Conservation (phyloP, 345 rosid species). For the Streptanthus diversifolius region DNA sequence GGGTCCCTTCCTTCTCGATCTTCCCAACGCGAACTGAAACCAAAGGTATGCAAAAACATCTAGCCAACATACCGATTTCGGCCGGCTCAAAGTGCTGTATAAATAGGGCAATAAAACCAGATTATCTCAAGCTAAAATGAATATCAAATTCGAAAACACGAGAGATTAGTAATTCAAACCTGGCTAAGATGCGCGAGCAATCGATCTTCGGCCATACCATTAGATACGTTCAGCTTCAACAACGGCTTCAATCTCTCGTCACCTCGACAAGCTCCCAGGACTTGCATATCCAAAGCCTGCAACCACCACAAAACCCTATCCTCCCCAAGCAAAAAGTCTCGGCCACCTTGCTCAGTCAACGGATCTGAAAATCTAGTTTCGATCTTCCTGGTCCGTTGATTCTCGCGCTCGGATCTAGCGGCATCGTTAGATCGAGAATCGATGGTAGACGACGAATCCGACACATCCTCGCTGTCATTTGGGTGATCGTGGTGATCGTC, state of each 20-base stretch:
- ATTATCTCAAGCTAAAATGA: not conserved
- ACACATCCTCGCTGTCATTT: constrained; percentile 40
- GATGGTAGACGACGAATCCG: constrained; percentile 15
- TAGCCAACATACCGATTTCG: constrained; percentile 87
- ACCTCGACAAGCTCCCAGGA: constrained; percentile 90
- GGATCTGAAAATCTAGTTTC: constrained; percentile 53
- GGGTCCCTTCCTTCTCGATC: constrained; percentile 64
- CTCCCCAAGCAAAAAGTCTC: constrained; percentile 67
- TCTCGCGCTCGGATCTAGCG: constrained; percentile 41
- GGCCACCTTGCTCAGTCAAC: constrained; percentile 55
- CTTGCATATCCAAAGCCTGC: constrained; percentile 87
- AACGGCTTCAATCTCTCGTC: constrained; percentile 95
- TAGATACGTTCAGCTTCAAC: constrained; percentile 63
- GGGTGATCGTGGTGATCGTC: constrained; percentile 39
- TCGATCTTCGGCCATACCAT: constrained; percentile 71
- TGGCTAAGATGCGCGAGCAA: constrained; percentile 77
- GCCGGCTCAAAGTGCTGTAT: constrained; percentile 82
- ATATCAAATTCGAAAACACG: not conserved
- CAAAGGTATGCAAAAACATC: constrained; percentile 93
- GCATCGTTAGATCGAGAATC: constrained; percentile 17
- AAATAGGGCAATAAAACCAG: not conserved
- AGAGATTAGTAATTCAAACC: constrained; percentile 37
- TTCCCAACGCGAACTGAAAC: constrained; percentile 90
- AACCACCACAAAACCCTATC: constrained; percentile 85
- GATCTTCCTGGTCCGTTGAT: constrained; percentile 21